A percentile compares a stretch with the other conserved stretches of the same genome.
Evolutionary conservation across 2,329 filamentous ascomycete species (phyloP).

Genomic region (Pyricularia grisea): DNA sequence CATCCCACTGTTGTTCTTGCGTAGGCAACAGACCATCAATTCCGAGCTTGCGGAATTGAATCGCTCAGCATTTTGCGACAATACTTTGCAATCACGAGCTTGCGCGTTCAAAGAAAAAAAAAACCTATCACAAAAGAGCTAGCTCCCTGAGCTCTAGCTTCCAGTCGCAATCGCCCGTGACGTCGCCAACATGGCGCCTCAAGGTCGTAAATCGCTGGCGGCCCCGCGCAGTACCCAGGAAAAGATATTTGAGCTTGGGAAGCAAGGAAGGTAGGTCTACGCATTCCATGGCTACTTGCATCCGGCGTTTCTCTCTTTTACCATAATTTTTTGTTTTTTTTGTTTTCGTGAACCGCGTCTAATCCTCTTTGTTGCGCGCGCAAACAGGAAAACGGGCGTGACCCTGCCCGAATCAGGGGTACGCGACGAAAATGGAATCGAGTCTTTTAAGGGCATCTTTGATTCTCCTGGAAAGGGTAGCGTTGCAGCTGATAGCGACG

Average conservation of each 20-base stretch:
- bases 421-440: constrained; percentile 87
- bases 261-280: not conserved
- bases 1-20: not conserved
- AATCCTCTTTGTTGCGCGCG: not conserved
- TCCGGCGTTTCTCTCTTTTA: not conserved
- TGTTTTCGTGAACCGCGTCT: not conserved
- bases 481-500: constrained; percentile 15
- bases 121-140: not conserved
- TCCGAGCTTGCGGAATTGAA: not conserved
- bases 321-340: not conserved
- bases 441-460: constrained; percentile 78
- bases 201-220: not conserved
- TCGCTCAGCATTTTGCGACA: not conserved
- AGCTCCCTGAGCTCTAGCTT: not conserved
- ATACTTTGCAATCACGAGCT: not conserved
- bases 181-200: not conserved
- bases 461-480: constrained; percentile 56
- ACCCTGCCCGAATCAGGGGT: constrained; percentile 67
- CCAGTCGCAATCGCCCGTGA: not conserved
- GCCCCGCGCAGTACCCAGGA: not conserved
- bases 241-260: not conserved
- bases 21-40: not conserved
- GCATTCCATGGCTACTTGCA: not conserved
- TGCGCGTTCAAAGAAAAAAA: not conserved
- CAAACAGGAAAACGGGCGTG: constrained; percentile 75